phyloP scores from a whole-genome alignment of 371 early-diverging fungal genomes.

The Mucor indicus region DNA sequence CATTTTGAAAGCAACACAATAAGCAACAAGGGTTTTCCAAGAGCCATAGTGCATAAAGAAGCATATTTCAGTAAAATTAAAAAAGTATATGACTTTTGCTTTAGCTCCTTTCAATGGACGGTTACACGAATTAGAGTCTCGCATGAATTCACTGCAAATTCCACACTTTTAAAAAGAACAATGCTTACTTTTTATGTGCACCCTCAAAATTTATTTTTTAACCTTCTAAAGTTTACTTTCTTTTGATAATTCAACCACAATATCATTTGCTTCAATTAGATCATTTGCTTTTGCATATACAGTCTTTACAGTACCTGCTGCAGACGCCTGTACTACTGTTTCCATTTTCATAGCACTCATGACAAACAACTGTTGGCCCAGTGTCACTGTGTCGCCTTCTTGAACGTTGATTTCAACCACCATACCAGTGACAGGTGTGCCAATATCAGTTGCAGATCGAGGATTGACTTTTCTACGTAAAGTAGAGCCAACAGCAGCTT shows the following conservation, averaged over 20 bases:
- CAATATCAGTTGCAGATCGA: conserved; percentile 21
- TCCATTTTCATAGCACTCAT: conserved; percentile 52
- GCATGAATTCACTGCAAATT: too few species aligned
- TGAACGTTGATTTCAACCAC: conserved; percentile 35
- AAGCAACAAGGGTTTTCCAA: too few species aligned
- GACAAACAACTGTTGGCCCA: conserved; percentile 36
- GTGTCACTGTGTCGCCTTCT: conserved; percentile 21
- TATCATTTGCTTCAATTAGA: conserved; percentile 36
- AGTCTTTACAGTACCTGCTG: conserved; percentile 20
- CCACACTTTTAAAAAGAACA: too few species aligned
- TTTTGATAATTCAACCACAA: conserved; percentile 27
- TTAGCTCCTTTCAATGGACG: too few species aligned
- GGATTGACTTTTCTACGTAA: conserved; percentile 33
- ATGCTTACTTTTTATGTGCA: too few species aligned
- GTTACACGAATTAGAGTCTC: too few species aligned
- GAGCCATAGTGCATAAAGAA: too few species aligned
- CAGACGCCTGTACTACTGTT: conserved; percentile 28
- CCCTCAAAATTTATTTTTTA: too few species aligned
- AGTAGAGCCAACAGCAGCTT: conserved; percentile 14
- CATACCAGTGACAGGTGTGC: conserved; percentile 41
- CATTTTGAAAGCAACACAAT: too few species aligned
- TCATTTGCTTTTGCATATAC: conserved; percentile 27
- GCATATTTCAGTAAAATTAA: too few species aligned
- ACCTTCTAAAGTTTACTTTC: conserved; percentile 27
- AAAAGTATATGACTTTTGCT: too few species aligned